These are phyloP conservation scores for Ogataea allantospora DNA, from an alignment of 805 yeast genomes.

Conservation along the genomic window DNA sequence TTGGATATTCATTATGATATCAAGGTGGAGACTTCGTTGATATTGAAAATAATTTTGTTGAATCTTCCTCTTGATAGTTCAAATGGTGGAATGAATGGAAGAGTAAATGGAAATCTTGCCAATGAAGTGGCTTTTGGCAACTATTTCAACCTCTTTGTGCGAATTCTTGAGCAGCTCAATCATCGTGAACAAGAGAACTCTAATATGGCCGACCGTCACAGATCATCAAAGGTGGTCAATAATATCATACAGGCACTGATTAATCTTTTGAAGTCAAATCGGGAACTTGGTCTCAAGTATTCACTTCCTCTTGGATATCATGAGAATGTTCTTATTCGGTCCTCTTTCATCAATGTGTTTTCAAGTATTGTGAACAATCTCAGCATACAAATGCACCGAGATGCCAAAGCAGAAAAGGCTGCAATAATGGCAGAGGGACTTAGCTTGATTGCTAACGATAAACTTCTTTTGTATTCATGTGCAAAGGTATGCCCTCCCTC, in stretches of 20 bases:
- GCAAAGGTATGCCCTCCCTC: conserved; percentile 62
- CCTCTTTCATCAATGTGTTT: conserved; percentile 76
- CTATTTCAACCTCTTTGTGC: conserved; percentile 61
- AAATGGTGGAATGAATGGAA: conserved; percentile 39
- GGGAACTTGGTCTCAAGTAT: conserved; percentile 71
- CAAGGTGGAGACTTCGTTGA: conserved; percentile 53
- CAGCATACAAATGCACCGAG: conserved; percentile 20
- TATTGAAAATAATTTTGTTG: conserved; percentile 53
- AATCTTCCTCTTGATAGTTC: conserved; percentile 61
- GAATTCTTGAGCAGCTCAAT: conserved; percentile 48
- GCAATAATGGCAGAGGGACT: conserved; percentile 14
- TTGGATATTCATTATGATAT: conserved; percentile 32
- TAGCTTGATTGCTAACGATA: conserved; percentile 29
- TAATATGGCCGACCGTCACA: conserved; percentile 41
- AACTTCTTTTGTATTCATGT: conserved; percentile 48
- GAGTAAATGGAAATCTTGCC: conserved; percentile 25
- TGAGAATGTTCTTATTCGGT: conserved; percentile 58
- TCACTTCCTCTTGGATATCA: conserved; percentile 81
- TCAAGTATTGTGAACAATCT: conserved; percentile 51
- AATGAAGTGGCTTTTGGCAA: conserved; percentile 61
- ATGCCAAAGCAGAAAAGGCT: conserved; percentile 11
- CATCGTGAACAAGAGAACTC: conserved; percentile 11
- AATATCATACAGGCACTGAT: conserved; percentile 65
- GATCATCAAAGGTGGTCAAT: conserved; percentile 55
- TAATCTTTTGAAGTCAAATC: conserved; percentile 67